Evolutionary conservation across 441 rosid species (phyloP).

Genomic region (Gossypium davidsonii): DNA sequence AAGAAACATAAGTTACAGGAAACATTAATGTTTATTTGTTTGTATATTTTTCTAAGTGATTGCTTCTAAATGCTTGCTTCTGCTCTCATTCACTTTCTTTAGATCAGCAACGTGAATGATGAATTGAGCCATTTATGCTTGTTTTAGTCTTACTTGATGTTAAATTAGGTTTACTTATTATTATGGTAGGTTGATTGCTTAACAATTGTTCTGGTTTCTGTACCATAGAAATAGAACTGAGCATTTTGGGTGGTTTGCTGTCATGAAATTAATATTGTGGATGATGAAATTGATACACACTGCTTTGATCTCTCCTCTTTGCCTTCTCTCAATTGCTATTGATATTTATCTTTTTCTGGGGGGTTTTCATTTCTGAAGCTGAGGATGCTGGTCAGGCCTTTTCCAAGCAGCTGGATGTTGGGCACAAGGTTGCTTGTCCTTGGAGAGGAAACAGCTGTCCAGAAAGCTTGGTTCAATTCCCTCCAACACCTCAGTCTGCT

Average conservation of each 20-base stretch:
- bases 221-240: not conserved
- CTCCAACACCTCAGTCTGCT: slow-evolving; percentile 94
- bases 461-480: slow-evolving; percentile 97
- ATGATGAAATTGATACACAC: not conserved
- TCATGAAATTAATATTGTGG: not conserved
- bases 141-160: not conserved
- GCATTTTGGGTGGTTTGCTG: not conserved
- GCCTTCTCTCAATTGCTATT: not conserved
- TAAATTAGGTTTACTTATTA: not conserved
- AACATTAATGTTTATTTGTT: not conserved
- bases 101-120: not conserved
- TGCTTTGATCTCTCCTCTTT: not conserved
- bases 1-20: not conserved
- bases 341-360: not conserved
- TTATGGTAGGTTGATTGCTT: not conserved
- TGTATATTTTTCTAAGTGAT: not conserved
- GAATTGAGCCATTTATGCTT: slow-evolving; percentile 1
- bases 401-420: slow-evolving; percentile 77
- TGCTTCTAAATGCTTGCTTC: not conserved
- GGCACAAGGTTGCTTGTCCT: slow-evolving; percentile 72
- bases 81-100: not conserved
- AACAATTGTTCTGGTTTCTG: not conserved
- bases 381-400: slow-evolving; percentile 58
- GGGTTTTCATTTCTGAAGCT: slow-evolving; percentile 32
- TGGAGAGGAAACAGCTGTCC: slow-evolving; percentile 95